Base-by-base conservation (phyloP, 2,329 filamentous ascomycete species). In the Clarireedia sp. region DNA sequence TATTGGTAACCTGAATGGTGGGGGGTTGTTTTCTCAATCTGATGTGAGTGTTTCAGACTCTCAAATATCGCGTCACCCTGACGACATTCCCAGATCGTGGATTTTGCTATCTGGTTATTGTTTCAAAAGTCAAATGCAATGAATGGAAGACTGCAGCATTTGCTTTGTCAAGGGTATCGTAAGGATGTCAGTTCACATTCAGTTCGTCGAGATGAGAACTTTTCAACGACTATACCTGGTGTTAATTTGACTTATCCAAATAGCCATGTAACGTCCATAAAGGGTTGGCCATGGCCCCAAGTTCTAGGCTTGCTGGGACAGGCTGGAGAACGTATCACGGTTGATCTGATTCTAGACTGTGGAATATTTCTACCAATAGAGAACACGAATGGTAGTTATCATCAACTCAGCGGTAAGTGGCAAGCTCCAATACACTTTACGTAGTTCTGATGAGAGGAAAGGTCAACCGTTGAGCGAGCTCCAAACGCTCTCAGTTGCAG, bases 141-240 rank as follows among this genome's bases (percentile, higher is more conserved):
- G 26, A 71, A 70, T 57, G 69, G 74, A 49, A 80, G 78, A 65
- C 85, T 86, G 1, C 79, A 81, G 50, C 89, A 96, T 71, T 66
- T 96, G 5, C 78, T 99, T 4, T 91, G 89, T 63, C 86, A 95
- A 74, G 92, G 92, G 23, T 95, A 85, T 64, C 82, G 86, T 63
- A 81, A 77, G 62, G 68, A 72, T 54, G 45, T 61, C 24, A 55
- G 51, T 46, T 55, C 56, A 29, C 57, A 57, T 33, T 57, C 60
- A 33, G 56, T 65, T 26, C 50, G 60, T 40, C 55, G 54, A 47
- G 61, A 57, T 41, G 58, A 64, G 36, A 59, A 66, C 62, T 33
- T 71, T 68, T 24, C 64, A 60, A 75, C 74, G 36, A 68, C 63
- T 7, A 84, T 94, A 43, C 85, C 83, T 0, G 89, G 87, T 0